A percentile compares a stretch with the other conserved stretches of the same genome.
phyloP scores from a whole-genome alignment of 306 rosid genomes.

The Glycine latifolia region DNA sequence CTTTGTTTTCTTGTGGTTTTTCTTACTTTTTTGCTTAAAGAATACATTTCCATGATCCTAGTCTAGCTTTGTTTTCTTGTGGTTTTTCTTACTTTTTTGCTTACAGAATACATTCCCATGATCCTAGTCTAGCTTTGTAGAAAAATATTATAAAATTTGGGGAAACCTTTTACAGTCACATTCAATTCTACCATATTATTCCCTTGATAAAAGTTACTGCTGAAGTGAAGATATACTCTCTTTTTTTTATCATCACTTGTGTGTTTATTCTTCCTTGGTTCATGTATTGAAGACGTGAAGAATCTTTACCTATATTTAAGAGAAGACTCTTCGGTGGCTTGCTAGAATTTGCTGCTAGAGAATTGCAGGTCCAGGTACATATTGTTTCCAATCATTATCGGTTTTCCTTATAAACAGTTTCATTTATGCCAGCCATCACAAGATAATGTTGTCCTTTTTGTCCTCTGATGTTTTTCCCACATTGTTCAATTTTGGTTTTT shows the following conservation, averaged over 20 bases:
- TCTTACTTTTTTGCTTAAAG: not conserved
- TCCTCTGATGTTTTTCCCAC: slow-evolving; percentile 13
- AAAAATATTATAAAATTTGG: slow-evolving; percentile 33
- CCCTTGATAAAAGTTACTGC: not conserved
- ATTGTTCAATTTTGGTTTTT: slow-evolving; percentile 26
- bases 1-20: not conserved
- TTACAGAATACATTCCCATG: slow-evolving; percentile 4
- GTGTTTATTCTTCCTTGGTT: slow-evolving; percentile 45
- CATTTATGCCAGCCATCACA: slow-evolving; percentile 29
- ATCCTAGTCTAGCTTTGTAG: slow-evolving; percentile 31
- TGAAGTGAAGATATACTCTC: not conserved
- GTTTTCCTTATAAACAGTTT: slow-evolving; percentile 38
- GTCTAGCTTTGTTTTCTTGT: slow-evolving; percentile 7
- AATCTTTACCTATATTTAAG: slow-evolving; percentile 88
- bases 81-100: slow-evolving; percentile 8
- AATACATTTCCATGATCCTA: slow-evolving; percentile 23
- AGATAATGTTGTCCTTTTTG: slow-evolving; percentile 19
- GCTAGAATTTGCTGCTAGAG: slow-evolving; percentile 89
- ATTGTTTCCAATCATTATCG: slow-evolving; percentile 24
- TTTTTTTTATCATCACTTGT: slow-evolving; percentile 40
- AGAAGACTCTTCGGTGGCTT: slow-evolving; percentile 89
- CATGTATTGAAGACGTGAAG: slow-evolving; percentile 83
- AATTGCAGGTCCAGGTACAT: slow-evolving; percentile 90
- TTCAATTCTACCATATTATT: slow-evolving; percentile 33
- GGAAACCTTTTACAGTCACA: slow-evolving; percentile 37